These are phyloP conservation scores for Penicillium alfredii DNA, from an alignment of 495 filamentous ascomycete species.

Conservation along the genomic window DNA sequence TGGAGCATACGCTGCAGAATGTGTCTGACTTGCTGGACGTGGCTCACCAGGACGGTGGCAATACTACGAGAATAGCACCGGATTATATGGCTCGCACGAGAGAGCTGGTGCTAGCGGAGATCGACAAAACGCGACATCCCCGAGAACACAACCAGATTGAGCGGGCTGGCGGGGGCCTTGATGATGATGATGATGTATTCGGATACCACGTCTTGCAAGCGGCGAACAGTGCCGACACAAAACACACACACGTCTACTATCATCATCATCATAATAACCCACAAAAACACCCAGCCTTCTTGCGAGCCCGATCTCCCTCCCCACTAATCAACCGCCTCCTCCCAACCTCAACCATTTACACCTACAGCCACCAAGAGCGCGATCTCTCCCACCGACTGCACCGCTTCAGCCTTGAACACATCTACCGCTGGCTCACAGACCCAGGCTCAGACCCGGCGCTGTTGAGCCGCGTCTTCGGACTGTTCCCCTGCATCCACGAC, in stretches of 20 bases:
- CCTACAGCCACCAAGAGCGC: slow-evolving; percentile 50
- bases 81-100: slow-evolving; percentile 10
- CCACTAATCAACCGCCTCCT: slow-evolving; percentile 24
- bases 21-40: slow-evolving; percentile 59
- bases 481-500: slow-evolving; percentile 55
- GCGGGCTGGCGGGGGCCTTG: not conserved
- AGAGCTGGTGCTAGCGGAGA: slow-evolving; percentile 16
- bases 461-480: slow-evolving; percentile 59
- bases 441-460: slow-evolving; percentile 43
- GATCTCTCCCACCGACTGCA: slow-evolving; percentile 69
- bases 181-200: slow-evolving; percentile 6
- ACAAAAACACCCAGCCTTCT: not conserved
- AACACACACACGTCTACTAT: not conserved
- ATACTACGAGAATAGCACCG: not conserved
- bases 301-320: slow-evolving; percentile 12
- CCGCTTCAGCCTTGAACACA: slow-evolving; percentile 58
- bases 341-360: slow-evolving; percentile 22
- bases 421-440: slow-evolving; percentile 53
- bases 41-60: not conserved
- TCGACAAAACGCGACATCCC: slow-evolving; percentile 1
- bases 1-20: slow-evolving; percentile 61
- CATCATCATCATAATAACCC: slow-evolving; percentile 1
- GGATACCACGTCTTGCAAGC: slow-evolving; percentile 16
- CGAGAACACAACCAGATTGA: not conserved
- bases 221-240: not conserved